A percentile compares a stretch with the other conserved stretches of the same genome.
Evolutionary conservation across 495 filamentous ascomycete species (phyloP).

Genomic region (Trichoderma asperelloides): DNA sequence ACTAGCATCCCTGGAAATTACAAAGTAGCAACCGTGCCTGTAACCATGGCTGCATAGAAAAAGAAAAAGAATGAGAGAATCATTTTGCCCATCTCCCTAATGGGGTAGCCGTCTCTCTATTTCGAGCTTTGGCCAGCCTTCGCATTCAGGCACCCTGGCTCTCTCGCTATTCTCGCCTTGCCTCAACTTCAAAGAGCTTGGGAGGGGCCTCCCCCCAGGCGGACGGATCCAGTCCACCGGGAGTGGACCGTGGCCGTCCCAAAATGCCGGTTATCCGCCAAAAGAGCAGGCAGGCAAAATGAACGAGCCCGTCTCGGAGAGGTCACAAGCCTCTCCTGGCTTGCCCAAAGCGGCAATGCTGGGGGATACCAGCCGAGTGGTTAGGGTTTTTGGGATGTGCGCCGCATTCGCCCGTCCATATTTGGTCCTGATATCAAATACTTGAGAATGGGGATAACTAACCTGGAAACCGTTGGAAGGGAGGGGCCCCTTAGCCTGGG

Average conservation of each 20-base stretch:
- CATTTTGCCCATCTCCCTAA: background rate
- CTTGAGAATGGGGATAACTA: too few relatives aligned
- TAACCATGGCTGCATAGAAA: background rate
- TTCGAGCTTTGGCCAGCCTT: background rate
- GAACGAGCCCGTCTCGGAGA: background rate
- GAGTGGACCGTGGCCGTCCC: slow-evolving; percentile 4
- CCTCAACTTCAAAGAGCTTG: background rate
- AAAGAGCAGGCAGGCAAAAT: background rate
- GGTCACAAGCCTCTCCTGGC: background rate
- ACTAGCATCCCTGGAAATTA: background rate
- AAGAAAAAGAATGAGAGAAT: background rate
- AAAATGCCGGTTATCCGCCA: slow-evolving; percentile 7
- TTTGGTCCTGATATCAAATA: background rate
- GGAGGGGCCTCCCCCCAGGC: background rate
- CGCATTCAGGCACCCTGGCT: background rate
- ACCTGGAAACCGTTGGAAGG: background rate
- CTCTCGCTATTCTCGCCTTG: background rate
- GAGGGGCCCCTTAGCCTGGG: background rate
- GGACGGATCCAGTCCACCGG: slow-evolving; percentile 7
- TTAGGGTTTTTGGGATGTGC: background rate
- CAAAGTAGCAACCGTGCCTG: background rate
- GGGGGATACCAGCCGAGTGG: background rate
- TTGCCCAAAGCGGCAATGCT: background rate
- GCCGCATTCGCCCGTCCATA: background rate
- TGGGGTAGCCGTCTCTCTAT: background rate